phyloP scores from a whole-genome alignment of 73 alveolate genomes.

The Uronychia setigera region DNA sequence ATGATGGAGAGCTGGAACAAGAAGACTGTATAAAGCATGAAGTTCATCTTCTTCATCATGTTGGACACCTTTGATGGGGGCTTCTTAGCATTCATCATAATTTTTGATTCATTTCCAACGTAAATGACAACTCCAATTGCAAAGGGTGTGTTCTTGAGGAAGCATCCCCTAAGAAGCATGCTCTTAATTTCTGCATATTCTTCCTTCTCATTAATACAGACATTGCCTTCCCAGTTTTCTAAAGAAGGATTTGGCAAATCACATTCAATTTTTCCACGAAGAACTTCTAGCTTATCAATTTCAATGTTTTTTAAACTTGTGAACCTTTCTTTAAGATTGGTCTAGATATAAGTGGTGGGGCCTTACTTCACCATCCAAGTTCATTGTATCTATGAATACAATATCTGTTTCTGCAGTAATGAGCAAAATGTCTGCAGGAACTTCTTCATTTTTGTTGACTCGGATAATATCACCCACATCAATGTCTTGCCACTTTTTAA shows the following conservation, averaged over 20 bases:
- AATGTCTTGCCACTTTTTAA: constrained; percentile 26
- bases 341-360: not conserved
- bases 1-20: constrained; percentile 31
- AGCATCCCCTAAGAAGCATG: constrained; percentile 83
- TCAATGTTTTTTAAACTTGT: not conserved
- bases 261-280: constrained; percentile 61
- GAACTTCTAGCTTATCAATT: not conserved
- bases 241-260: constrained; percentile 72
- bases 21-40: constrained; percentile 66
- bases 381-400: constrained; percentile 80
- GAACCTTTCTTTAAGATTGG: constrained; percentile 67
- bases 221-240: constrained; percentile 75
- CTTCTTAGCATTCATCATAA: constrained; percentile 84
- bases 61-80: constrained; percentile 83
- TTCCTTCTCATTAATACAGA: constrained; percentile 37
- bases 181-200: constrained; percentile 67
- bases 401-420: constrained; percentile 13
- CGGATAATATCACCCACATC: constrained; percentile 30
- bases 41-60: constrained; percentile 83
- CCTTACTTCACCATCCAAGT: constrained; percentile 80
- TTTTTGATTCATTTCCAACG: constrained; percentile 80
- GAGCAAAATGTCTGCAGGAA: constrained; percentile 45
- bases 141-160: constrained; percentile 74
- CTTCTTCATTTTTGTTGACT: constrained; percentile 17
- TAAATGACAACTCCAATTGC: constrained; percentile 73